Evolutionary conservation across 192 early-diverging fungal species (phyloP), one percentile per base, ranked within the genome.

Genomic region (Cetraspora pellucida): DNA sequence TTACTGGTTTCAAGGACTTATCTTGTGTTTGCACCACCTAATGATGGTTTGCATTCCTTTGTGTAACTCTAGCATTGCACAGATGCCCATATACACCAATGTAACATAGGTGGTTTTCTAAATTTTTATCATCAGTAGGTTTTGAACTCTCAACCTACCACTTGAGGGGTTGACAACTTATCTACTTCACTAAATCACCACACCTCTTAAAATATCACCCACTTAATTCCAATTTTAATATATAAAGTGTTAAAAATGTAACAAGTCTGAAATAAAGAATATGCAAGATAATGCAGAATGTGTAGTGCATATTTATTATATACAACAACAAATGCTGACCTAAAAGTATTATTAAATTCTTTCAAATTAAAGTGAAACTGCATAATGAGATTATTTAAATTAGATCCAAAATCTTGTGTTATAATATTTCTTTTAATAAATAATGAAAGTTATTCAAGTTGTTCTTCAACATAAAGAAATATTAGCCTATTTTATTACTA

Each of bases 261-360:
- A 21, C 0, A 14, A 69, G 66, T 13, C 9, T 49, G 7, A 50
- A 69, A 69, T 49, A 69, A 50, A 47, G n/a, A 0, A 49, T 5
- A 14, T 49, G n/a, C n/a, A 19, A n/a, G 3, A 69, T 69, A 14
- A 25, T 69, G 8, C 47, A 10, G 6, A 69, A 69, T 69, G 23
- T 69, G 46, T 49, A 8, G 10, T 23, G 2, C 4, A 28, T 47
- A 69, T 69, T 68, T 69, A 28, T 28, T 69, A 28, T 69, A 69
- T 25, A 45, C 45, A 21, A 16, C 0, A 49, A 21, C 21, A 44
- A 69, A 69, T 69, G 66, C 45, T 49, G 7, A 21, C 3, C n/a
- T n/a, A 49, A 68, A 68, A 49, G 47, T 68, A 49, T 1, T 10
- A 50, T 50, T 46, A 46, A 69, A 25, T 23, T 69, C 44, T 9